Conservation (phyloP, 1,284 basidiomycete genomes). For the Entoloma clypeatum region DNA sequence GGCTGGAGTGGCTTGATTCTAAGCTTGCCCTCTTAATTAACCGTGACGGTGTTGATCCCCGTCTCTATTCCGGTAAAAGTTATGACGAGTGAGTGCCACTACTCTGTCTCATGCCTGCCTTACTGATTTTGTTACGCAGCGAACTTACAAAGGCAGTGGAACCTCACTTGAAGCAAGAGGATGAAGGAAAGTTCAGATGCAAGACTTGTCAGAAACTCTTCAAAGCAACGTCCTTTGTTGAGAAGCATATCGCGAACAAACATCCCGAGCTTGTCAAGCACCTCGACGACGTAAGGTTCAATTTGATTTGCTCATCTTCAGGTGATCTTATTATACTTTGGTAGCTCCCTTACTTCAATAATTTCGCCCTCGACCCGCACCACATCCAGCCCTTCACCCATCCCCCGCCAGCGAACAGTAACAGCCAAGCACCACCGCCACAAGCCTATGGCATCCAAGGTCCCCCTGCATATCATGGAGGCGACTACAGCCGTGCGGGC, state of each 20-base stretch:
- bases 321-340: constrained; percentile 16
- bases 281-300: constrained; percentile 64
- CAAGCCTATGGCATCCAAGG: constrained; percentile 76
- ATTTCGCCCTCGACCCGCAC: constrained; percentile 90
- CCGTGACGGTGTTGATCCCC: constrained; percentile 74
- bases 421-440: constrained; percentile 64
- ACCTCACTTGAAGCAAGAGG: constrained; percentile 86
- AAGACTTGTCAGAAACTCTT: constrained; percentile 94
- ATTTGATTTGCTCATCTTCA: constrained; percentile 1
- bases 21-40: constrained; percentile 77
- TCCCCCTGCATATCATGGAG: constrained; percentile 45
- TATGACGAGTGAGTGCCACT: constrained; percentile 74
- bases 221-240: constrained; percentile 92
- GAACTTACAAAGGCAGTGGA: constrained; percentile 78
- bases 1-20: constrained; percentile 84
- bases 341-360: constrained; percentile 86
- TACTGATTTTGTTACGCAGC: constrained; percentile 39
- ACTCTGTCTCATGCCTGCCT: constrained; percentile 11
- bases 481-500: constrained; percentile 42
- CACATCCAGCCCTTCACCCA: constrained; percentile 84
- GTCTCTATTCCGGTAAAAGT: constrained; percentile 83
- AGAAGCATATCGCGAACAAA: constrained; percentile 91
- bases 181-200: constrained; percentile 92
- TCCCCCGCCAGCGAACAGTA: constrained; percentile 60
- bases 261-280: constrained; percentile 76